phyloP scores from a whole-genome alignment of 2,329 filamentous ascomycete species.

The Cryphonectria carpinicola region DNA sequence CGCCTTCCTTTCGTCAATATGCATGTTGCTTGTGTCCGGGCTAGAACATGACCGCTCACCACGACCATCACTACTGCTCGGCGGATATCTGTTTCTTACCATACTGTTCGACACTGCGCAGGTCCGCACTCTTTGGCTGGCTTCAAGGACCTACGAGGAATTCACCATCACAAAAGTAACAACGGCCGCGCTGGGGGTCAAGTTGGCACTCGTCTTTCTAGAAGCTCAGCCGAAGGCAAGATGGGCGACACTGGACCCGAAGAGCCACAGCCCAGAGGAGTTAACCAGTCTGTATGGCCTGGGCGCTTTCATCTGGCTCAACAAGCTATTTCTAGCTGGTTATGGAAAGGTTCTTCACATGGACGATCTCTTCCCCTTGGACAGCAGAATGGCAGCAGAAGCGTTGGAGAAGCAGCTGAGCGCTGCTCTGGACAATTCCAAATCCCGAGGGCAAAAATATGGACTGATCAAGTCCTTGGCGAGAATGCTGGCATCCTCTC shows the following conservation, averaged over 20 bases:
- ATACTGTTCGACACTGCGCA: slow-evolving; percentile 49
- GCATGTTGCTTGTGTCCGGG: slow-evolving; percentile 39
- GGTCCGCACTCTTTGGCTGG: slow-evolving; percentile 48
- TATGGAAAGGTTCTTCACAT: slow-evolving; percentile 39
- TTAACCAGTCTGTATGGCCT: slow-evolving; percentile 38
- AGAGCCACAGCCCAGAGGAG: slow-evolving; percentile 44
- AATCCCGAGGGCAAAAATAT: slow-evolving; percentile 30
- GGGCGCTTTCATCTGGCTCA: slow-evolving; percentile 40
- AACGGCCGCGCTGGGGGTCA: slow-evolving; percentile 33
- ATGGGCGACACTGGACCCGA: slow-evolving; percentile 45
- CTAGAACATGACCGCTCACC: slow-evolving; percentile 38
- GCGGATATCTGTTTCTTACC: slow-evolving; percentile 46
- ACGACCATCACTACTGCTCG: slow-evolving; percentile 49
- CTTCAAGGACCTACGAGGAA: slow-evolving; percentile 24
- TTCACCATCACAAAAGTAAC: slow-evolving; percentile 28
- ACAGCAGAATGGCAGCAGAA: slow-evolving; percentile 33
- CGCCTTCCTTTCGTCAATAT: slow-evolving; percentile 35
- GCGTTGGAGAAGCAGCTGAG: slow-evolving; percentile 27
- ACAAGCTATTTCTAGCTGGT: slow-evolving; percentile 37
- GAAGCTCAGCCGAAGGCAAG: slow-evolving; percentile 45
- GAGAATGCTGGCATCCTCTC: slow-evolving; percentile 38
- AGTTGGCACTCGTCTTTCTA: slow-evolving; percentile 41
- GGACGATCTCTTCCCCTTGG: slow-evolving; percentile 39
- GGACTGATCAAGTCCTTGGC: slow-evolving; percentile 37
- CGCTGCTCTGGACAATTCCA: slow-evolving; percentile 24